Evolutionary conservation across 2,329 filamentous ascomycete species (phyloP).

Genomic region (Phyllosticta ampelicida): DNA sequence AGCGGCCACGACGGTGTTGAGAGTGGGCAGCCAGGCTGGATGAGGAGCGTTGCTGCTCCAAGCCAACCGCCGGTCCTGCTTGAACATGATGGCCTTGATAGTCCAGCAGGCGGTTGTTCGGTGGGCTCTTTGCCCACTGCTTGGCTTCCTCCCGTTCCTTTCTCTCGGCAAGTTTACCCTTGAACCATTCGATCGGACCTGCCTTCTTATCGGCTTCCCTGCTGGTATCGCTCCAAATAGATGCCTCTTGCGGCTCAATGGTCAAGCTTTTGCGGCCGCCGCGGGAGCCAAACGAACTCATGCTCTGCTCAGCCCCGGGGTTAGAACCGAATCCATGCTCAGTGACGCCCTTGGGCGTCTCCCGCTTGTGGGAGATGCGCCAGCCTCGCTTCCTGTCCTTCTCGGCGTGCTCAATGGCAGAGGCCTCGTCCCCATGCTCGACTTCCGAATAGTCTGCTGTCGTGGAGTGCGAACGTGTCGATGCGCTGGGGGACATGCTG

Average conservation of each 20-base stretch:
- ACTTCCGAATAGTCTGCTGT: conserved; percentile 70
- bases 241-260: conserved; percentile 2
- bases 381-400: conserved; percentile 58
- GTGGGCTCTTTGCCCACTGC: conserved; percentile 42
- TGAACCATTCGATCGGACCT: conserved; percentile 53
- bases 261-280: conserved; percentile 7
- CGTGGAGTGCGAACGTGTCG: conserved; percentile 59
- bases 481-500: conserved; percentile 63
- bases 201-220: conserved; percentile 42
- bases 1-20: conserved; percentile 8
- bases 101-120: conserved; percentile 12
- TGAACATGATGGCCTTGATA: background rate
- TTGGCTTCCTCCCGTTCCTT: conserved; percentile 44
- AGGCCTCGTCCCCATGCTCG: conserved; percentile 57
- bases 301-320: conserved; percentile 27
- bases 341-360: conserved; percentile 21
- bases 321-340: conserved; percentile 27
- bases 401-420: conserved; percentile 18
- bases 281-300: conserved; percentile 25
- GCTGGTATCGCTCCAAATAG: conserved; percentile 18
- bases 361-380: conserved; percentile 45
- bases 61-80: background rate
- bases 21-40: conserved; percentile 2
- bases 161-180: conserved; percentile 52
- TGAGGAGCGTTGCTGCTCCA: conserved; percentile 7